Percentiles rank a stretch among this genome's conserved stretches.
Conservation (phyloP, 2,329 filamentous ascomycete genomes). For the Talaromyces sp. region DNA sequence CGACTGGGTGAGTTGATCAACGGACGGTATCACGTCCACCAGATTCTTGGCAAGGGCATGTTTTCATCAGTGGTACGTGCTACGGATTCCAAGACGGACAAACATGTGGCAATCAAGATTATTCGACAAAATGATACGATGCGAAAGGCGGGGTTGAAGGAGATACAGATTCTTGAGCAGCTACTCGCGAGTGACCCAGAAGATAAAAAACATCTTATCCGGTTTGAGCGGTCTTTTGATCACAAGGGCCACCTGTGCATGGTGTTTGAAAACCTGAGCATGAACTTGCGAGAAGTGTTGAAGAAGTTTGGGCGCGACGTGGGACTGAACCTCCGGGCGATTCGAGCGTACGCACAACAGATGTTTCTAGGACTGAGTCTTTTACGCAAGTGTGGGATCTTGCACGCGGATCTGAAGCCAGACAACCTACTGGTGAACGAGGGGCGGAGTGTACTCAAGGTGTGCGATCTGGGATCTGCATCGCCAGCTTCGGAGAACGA, state of each 20-base stretch:
- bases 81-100: slow-evolving; percentile 66
- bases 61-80: slow-evolving; percentile 95
- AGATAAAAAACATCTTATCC: slow-evolving; percentile 86
- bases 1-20: slow-evolving; percentile 87
- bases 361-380: slow-evolving; percentile 87
- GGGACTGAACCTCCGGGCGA: slow-evolving; percentile 82
- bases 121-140: slow-evolving; percentile 95
- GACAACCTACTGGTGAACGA: slow-evolving; percentile 96
- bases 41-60: slow-evolving; percentile 86
- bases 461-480: slow-evolving; percentile 95
- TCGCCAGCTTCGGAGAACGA: slow-evolving; percentile 87
- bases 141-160: slow-evolving; percentile 84
- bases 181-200: slow-evolving; percentile 80
- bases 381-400: slow-evolving; percentile 84
- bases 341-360: slow-evolving; percentile 85
- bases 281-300: slow-evolving; percentile 88
- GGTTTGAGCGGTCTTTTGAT: slow-evolving; percentile 81
- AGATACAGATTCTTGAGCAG: slow-evolving; percentile 87
- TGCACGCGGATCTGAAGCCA: slow-evolving; percentile 94
- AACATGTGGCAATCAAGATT: slow-evolving; percentile 91
- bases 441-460: slow-evolving; percentile 76
- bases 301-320: slow-evolving; percentile 95
- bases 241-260: slow-evolving; percentile 95
- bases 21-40: slow-evolving; percentile 81
- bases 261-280: slow-evolving; percentile 88